Base-by-base conservation (phyloP, 495 filamentous ascomycete genomes). In the Aspergillus homomorphus region DNA sequence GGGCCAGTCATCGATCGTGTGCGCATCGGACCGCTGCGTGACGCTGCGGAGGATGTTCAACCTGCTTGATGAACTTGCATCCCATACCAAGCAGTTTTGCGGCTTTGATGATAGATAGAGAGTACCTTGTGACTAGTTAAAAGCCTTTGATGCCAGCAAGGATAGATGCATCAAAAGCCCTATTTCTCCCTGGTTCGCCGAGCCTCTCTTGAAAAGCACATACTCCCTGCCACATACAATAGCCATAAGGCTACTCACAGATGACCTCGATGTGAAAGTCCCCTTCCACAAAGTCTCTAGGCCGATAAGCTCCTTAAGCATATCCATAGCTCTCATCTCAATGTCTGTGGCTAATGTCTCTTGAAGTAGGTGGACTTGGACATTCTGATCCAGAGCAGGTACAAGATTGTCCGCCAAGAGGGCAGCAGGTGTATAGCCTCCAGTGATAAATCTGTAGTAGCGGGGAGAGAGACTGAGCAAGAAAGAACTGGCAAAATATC, bases 1-100 rank as follows among this genome's bases (percentile, higher is more conserved):
- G 15, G 69, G 65, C 74, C 78, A 80, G 15, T 82, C 74, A 10
- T 82, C 69, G 33, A 71, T 72, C 1, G 43, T 69, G 3, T 67
- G 68, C 56, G 33, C 45, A 8, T 60, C 4, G 67, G 68, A 26
- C 46, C 30, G 45, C 16, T 30, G 15, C 20, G 33, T 9, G 45
- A 38, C 14, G 26, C 8, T 43, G 51, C 49, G 1, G 0, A 43
- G 1, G n/a, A 84, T 79, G 28, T 66, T n/a, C n/a, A n/a, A n/a
- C 55, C 1, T 56, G 45, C 54, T 73, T 75, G 26, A n/a, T n/a
- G n/a, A n/a, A n/a, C n/a, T n/a, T n/a, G n/a, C n/a, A n/a, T n/a
- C n/a, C n/a, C n/a, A n/a, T n/a, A n/a, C n/a, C n/a, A n/a, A n/a
- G n/a, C n/a, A n/a, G n/a, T n/a, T n/a, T n/a, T n/a, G n/a, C n/a